Evolutionary conservation across 805 yeast species (phyloP), one percentile per base, ranked within the genome.

Genomic region (Clavispora phyllophila): DNA sequence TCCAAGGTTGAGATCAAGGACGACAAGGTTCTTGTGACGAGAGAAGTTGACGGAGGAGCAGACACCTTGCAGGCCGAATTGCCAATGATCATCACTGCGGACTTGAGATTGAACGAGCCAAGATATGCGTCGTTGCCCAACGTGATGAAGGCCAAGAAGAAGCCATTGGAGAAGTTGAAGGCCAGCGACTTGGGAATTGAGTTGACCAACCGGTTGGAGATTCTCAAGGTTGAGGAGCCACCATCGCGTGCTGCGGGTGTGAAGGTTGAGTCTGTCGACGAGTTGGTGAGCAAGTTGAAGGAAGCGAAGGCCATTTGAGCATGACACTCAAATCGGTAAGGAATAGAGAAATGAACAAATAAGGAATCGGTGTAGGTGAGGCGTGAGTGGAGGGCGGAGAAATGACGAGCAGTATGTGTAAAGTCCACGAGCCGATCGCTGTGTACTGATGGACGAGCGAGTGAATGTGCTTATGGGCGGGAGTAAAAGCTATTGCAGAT

Each of bases 91-190:
- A 78, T 93, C 54, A 90, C 97, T 22, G 84, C 98, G 2, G 99
- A 93, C 63, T 74, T 93, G 54, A 83, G 99, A 65, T 77, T 93
- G 58, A 93, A 93, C 63, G 93, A 81, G 60, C 99, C 99, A 35
- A 82, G 97, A 56, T 93, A 88, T 58, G 96, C 95, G n/a, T 80
- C 95, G 12, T 75, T 93, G 60, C 97, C 96, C 47, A 93, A 91
- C 64, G 79, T 90, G 71, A 93, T 93, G 98, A 93, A 93, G 73
- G 98, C 98, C 43, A 93, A 93, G 74, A 90, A 90, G 79, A 90
- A 88, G 74, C 96, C 96, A 4, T 73, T 90, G 61, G 87, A 81
- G 54, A 73, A 79, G 58, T 62, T 78, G 64, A 66, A 76, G 69
- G 63, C 68, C 14, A 65, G 82, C 17, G 95, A 86, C 54, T 76